phyloP scores from a whole-genome alignment of 176 grass and related monocot species.

The Canna indica region DNA sequence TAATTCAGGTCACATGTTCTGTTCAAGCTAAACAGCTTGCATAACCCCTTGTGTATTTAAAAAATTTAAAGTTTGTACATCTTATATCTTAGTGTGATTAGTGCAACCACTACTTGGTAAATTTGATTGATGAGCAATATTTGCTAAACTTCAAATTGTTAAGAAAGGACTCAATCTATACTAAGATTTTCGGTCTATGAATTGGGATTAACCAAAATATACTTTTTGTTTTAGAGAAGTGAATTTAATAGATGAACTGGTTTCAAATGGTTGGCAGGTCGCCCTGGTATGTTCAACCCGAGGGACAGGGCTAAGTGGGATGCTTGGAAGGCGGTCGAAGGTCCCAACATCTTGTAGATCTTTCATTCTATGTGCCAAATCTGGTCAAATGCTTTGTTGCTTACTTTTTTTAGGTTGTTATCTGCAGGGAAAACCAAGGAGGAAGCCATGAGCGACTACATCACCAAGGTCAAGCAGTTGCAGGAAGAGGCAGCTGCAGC shows the following conservation, averaged over 20 bases:
- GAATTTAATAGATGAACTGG: too few relatives aligned
- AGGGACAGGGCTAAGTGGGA: constrained; percentile 79
- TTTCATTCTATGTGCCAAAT: background rate
- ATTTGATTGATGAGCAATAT: too few relatives aligned
- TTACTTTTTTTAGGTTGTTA: background rate
- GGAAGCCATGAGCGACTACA: constrained; percentile 72
- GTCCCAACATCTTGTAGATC: constrained; percentile 3
- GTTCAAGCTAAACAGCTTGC: background rate
- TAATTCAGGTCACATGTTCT: too few relatives aligned
- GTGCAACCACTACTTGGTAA: background rate
- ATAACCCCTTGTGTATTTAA: background rate
- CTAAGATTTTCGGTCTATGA: too few relatives aligned
- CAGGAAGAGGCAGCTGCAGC: constrained; percentile 50
- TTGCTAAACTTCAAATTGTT: too few relatives aligned
- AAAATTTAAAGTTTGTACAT: background rate
- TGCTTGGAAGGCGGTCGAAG: constrained; percentile 76
- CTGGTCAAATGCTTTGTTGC: background rate
- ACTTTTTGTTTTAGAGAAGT: too few relatives aligned
- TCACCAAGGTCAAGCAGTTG: constrained; percentile 82
- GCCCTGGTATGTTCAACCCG: constrained; percentile 47
- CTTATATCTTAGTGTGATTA: background rate
- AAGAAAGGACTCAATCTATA: too few relatives aligned
- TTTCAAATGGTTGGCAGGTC: constrained; percentile 30
- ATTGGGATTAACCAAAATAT: too few relatives aligned
- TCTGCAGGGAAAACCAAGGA: constrained; percentile 51